Percentiles rank a stretch among this genome's conserved stretches.
phyloP scores from a whole-genome alignment of 805 yeast species.

The Wickerhamomyces bovis region DNA sequence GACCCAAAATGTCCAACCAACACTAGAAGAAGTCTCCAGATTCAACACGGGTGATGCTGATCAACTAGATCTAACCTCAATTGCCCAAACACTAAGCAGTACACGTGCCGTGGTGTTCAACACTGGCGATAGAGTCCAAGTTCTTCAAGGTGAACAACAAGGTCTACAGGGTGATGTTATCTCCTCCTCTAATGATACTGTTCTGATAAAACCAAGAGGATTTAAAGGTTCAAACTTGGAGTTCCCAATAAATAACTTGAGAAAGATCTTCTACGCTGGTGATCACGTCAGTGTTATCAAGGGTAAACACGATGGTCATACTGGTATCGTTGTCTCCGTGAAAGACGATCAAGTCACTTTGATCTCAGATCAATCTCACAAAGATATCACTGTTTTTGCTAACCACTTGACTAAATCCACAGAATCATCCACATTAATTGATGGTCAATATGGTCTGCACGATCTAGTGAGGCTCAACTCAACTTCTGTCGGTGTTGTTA shows the following conservation, averaged over 20 bases:
- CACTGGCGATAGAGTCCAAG: constrained; percentile 92
- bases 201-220: constrained; percentile 40
- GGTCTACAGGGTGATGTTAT: constrained; percentile 79
- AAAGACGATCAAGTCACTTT: constrained; percentile 83
- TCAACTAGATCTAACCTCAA: constrained; percentile 77
- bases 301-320: constrained; percentile 89
- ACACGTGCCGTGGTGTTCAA: constrained; percentile 61
- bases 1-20: constrained; percentile 78
- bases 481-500: constrained; percentile 80
- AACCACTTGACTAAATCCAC: constrained; percentile 86
- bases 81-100: constrained; percentile 80
- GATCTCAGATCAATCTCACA: constrained; percentile 80
- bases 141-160: constrained; percentile 88
- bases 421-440: constrained; percentile 73
- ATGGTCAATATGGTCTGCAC: constrained; percentile 77
- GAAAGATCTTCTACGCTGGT: constrained; percentile 85
- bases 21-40: constrained; percentile 79
- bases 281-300: constrained; percentile 90
- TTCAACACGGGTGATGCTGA: constrained; percentile 72
- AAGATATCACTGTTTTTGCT: constrained; percentile 89
- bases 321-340: constrained; percentile 86
- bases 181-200: constrained; percentile 60
- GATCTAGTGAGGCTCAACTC: constrained; percentile 87
- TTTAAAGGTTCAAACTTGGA: constrained; percentile 54
- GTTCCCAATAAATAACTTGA: constrained; percentile 72